These are phyloP conservation scores for Micractinium sp. DNA, from an alignment of 139 green algal genomes.

Conservation along the genomic window DNA sequence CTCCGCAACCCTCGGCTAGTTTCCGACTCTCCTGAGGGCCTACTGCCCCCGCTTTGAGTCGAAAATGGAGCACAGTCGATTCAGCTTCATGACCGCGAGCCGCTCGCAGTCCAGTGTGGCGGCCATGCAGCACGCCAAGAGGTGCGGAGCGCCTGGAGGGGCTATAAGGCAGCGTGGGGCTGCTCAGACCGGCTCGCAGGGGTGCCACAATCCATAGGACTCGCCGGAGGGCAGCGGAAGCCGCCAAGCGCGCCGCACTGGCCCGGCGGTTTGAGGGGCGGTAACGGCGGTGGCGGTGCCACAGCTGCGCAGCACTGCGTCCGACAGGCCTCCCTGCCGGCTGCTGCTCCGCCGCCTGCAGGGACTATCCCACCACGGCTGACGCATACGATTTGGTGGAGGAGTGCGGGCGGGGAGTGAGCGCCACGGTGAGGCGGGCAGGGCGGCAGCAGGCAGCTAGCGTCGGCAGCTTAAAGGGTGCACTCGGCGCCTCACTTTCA, in stretches of 20 bases:
- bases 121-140: slow-evolving; percentile 2
- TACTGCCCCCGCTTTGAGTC: neutral
- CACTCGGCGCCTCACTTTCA: no score
- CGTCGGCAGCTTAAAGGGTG: no score
- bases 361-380: slow-evolving; percentile 83
- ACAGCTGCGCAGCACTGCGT: neutral
- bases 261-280: neutral
- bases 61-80: slow-evolving; percentile 17
- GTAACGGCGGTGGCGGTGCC: neutral
- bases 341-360: slow-evolving; percentile 32
- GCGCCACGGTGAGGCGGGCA: slow-evolving; percentile 79
- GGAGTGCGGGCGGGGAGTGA: slow-evolving; percentile 92
- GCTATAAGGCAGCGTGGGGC: no score
- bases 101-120: neutral
- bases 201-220: no score
- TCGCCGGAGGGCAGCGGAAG: neutral
- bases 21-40: no score
- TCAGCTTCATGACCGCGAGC: slow-evolving; percentile 30
- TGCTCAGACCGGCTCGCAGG: no score
- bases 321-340: neutral
- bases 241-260: neutral
- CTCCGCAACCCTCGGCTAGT: no score
- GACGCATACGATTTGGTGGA: slow-evolving; percentile 91
- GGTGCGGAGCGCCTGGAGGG: neutral
- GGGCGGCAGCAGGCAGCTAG: neutral